Base-by-base conservation (phyloP, 306 rosid species). In the Boehmeria nivea region DNA sequence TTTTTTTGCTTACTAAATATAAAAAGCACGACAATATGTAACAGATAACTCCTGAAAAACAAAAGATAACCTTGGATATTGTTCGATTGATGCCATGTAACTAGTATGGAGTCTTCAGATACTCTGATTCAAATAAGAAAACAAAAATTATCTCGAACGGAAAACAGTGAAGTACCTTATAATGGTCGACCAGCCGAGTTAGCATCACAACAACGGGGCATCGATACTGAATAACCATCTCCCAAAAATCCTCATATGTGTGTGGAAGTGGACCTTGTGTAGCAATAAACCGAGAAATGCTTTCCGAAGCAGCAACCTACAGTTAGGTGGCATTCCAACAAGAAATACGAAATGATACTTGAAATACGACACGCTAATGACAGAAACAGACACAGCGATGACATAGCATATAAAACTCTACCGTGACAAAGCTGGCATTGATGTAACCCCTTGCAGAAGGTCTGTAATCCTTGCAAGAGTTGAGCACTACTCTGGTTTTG, bases 171-270 rank as follows among this genome's bases (percentile, higher is more conserved):
- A 49, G 59, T 78, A 88, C 94, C 91, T 24, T 78, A 69, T 82
- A 72, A 75, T 85, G 44, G 72, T 89, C 97, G 4, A 85, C 80
- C 77, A 91, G 75, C 60, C 81, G 71, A 57, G 98, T 91, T 51
- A 91, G 91, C 98, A 87, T 91, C 52, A 91, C 81, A 70, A 91
- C 70, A 26, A 76, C 89, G 61, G 95, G 98, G 70, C 98, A 84
- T 28, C n/a, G 81, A 39, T 73, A 60, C 73, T 91, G 89, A 23
- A 84, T 64, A 40, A 82, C 73, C 98, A 91, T 87, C 77, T 82
- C 96, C 99, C 99, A 91, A 77, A 91, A 91, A 81, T 87, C 99
- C 76, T 87, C 93, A 14, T 65, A 91, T 12, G 99, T 91, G 69
- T 84, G 85, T 4, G 82, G 95, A 60, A 87, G 72, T 1, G 99